A percentile compares a stretch with the other conserved stretches of the same genome.
These are phyloP conservation scores for Cercophora samala DNA, from an alignment of 495 filamentous ascomycete species.

Conservation along the genomic window DNA sequence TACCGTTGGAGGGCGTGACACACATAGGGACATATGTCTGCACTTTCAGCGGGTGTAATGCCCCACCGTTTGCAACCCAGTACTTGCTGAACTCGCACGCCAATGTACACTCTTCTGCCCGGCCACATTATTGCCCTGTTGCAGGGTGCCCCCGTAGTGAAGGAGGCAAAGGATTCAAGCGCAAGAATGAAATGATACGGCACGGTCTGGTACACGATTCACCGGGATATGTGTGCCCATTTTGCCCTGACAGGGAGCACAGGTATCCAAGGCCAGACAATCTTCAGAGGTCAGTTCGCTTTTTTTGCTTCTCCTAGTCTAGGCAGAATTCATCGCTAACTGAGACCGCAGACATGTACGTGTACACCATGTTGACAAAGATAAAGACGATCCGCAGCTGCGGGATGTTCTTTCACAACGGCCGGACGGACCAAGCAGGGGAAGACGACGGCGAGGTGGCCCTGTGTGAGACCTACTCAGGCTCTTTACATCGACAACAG, in stretches of 20 bases:
- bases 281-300: constrained; percentile 73
- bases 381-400: constrained; percentile 74
- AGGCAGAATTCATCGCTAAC: constrained; percentile 7
- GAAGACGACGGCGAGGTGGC: constrained; percentile 65
- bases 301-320: neutral
- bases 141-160: constrained; percentile 72
- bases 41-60: constrained; percentile 60
- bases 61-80: constrained; percentile 89
- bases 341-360: constrained; percentile 67
- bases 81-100: constrained; percentile 81
- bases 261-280: constrained; percentile 97
- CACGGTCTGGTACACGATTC: constrained; percentile 94
- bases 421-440: constrained; percentile 78
- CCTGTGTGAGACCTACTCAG: neutral
- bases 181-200: constrained; percentile 99
- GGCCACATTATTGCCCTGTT: constrained; percentile 90
- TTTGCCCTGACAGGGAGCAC: constrained; percentile 93
- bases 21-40: constrained; percentile 30
- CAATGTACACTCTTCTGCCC: constrained; percentile 88
- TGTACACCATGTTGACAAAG: constrained; percentile 83
- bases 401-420: constrained; percentile 79
- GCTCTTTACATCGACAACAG: neutral
- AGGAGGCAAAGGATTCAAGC: constrained; percentile 93
- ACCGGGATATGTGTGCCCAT: constrained; percentile 95
- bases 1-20: constrained; percentile 51